Evolutionary conservation across 2,329 filamentous ascomycete species (phyloP), one percentile per base, ranked within the genome.

Genomic region (Aspergillus pseudoterreus): DNA sequence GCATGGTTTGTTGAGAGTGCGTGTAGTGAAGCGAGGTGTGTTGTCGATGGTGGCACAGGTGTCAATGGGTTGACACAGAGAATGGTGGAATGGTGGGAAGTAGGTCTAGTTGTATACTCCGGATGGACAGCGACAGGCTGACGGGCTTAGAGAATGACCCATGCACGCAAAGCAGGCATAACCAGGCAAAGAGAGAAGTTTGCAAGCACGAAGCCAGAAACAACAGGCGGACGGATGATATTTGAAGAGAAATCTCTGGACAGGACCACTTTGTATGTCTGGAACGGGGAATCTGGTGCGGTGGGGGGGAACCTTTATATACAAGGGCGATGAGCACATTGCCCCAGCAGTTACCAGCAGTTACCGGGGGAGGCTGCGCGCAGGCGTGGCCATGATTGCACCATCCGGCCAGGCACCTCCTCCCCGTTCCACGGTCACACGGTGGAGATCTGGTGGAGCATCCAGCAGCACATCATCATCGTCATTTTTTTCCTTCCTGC

Each of bases 221-320:
- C 35, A 35, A n/a, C 35, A 38, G 35, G 15, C 35, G 5, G 15
- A 17, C 15, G 35, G 35, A 17, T 38, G 14, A n/a, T 38, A 38
- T n/a, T 38, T 38, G 35, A 38, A n/a, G 11, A 38, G 35, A 38
- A 17, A 41, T 9, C 51, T 46, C 50, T 48, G 53, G 43, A 50
- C 57, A 30, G 19, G 36, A 22, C 46, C 51, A 43, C 58, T 45
- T 53, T 21, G 22, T 38, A 45, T 35, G 51, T 50, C 33, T 47
- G 35, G 57, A 57, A 52, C 58, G 56, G 57, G 43, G 49, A 39
- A 43, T 47, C 41, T 44, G 45, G 45, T 47, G 57, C 58, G 57
- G 58, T 57, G 57, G 45, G 48, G 45, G 51, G 55, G 38, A 30
- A 10, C 35, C 53, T 44, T 59, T 60, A 59, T 59, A 60, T 60